Conservation (phyloP, 2,329 filamentous ascomycete genomes). For the Dryadomyces sulphureus region DNA sequence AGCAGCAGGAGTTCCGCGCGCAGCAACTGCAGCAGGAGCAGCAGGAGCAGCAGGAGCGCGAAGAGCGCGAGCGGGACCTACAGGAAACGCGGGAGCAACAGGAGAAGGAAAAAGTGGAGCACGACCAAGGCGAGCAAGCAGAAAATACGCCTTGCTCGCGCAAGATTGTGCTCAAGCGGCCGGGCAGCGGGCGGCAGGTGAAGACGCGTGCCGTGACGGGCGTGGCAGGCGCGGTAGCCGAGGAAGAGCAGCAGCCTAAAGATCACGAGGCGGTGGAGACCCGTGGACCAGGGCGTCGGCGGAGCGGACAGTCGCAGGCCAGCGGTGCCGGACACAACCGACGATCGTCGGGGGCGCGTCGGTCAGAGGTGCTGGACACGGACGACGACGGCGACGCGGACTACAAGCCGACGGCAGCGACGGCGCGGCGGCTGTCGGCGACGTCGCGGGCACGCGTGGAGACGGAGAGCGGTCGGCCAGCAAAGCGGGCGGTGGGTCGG, state of each 20-base stretch:
- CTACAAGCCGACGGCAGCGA: not conserved
- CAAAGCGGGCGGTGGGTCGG: slow-evolving; percentile 7
- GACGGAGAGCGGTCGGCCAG: not conserved
- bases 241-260: not conserved
- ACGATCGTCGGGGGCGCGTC: not conserved
- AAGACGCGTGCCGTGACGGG: slow-evolving; percentile 11
- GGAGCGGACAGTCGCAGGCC: not conserved
- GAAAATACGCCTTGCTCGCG: slow-evolving; percentile 10
- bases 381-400: not conserved
- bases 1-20: not conserved
- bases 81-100: not conserved
- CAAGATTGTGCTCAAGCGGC: slow-evolving; percentile 31
- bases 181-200: slow-evolving; percentile 13
- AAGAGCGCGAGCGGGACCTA: not conserved
- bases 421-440: not conserved
- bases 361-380: not conserved
- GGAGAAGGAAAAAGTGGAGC: slow-evolving; percentile 9
- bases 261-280: not conserved
- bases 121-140: not conserved
- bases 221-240: slow-evolving; percentile 13
- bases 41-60: not conserved
- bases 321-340: not conserved
- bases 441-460: not conserved
- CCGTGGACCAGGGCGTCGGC: not conserved
- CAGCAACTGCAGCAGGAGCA: not conserved